Conservation (phyloP, 352 stramenopile species). For the Pythium biforme region DNA sequence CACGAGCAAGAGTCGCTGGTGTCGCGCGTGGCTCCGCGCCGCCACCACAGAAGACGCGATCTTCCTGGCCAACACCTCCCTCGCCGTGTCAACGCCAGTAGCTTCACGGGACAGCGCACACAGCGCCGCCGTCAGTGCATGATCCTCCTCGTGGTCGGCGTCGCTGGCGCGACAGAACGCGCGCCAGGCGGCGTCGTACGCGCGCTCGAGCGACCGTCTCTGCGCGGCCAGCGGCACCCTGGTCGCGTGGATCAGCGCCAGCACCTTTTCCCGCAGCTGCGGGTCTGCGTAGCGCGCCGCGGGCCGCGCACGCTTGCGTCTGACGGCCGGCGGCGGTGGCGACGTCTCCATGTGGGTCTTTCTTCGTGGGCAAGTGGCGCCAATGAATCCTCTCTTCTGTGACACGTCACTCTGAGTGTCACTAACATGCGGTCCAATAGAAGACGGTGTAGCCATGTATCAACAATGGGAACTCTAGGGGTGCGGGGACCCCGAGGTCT, state of each 20-base stretch:
- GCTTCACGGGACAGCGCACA: not conserved
- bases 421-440: not conserved
- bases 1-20: not conserved
- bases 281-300: not conserved
- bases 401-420: constrained; percentile 5
- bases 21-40: constrained; percentile 1
- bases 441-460: constrained; percentile 14
- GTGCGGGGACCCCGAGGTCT: too few species aligned
- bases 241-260: constrained; percentile 23
- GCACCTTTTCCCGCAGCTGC: constrained; percentile 27
- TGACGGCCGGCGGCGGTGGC: not conserved
- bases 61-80: not conserved
- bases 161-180: constrained; percentile 10
- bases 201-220: not conserved
- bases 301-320: constrained; percentile 24
- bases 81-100: not conserved
- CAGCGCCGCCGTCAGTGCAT: not conserved
- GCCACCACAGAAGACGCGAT: constrained; percentile 6
- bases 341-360: not conserved
- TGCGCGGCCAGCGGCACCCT: not conserved
- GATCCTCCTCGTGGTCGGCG: not conserved
- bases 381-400: not conserved
- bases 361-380: not conserved
- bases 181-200: constrained; percentile 20
- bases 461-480: not conserved